Percentiles rank a stretch among this genome's conserved stretches.
phyloP scores from a whole-genome alignment of 768 basidiomycete genomes.

The Clitopilus hobsonii region DNA sequence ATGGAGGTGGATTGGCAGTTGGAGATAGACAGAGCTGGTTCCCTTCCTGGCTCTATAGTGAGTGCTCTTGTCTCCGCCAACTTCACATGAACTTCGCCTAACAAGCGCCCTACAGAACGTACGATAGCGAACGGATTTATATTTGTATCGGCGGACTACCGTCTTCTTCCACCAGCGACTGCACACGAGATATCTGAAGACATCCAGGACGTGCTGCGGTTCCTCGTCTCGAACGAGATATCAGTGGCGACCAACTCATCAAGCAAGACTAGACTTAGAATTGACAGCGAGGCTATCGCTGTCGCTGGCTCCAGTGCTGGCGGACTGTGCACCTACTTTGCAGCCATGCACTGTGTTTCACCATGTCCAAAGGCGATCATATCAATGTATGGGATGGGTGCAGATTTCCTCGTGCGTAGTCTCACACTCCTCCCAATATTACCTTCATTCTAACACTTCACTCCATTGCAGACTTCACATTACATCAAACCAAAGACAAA shows the following conservation, averaged over 20 bases:
- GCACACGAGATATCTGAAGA: conserved; percentile 57
- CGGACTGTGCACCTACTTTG: conserved; percentile 59
- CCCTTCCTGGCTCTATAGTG: conserved; percentile 61
- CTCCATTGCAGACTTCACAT: conserved; percentile 40
- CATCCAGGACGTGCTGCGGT: conserved; percentile 50
- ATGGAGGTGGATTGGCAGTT: conserved; percentile 56
- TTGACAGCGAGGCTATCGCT: conserved; percentile 41
- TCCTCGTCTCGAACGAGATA: conserved; percentile 25
- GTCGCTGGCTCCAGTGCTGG: conserved; percentile 60
- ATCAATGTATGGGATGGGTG: conserved; percentile 63
- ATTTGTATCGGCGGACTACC: conserved; percentile 63
- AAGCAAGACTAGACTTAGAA: conserved; percentile 8
- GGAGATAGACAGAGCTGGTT: conserved; percentile 61
- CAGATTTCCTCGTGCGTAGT: conserved; percentile 42
- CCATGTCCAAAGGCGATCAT: conserved; percentile 53
- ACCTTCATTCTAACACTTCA: background rate
- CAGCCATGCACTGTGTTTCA: conserved; percentile 40
- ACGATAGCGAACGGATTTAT: conserved; percentile 41
- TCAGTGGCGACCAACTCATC: conserved; percentile 11
- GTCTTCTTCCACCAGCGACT: conserved; percentile 48
- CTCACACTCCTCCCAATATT: background rate
- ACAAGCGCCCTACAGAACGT: conserved; percentile 32
- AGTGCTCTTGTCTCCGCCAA: conserved; percentile 5
- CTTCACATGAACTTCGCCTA: background rate
- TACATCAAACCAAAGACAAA: conserved; percentile 42